Evolutionary conservation across 2,329 filamentous ascomycete species (phyloP).

Genomic region (Torrubiellomyces zombiae): DNA sequence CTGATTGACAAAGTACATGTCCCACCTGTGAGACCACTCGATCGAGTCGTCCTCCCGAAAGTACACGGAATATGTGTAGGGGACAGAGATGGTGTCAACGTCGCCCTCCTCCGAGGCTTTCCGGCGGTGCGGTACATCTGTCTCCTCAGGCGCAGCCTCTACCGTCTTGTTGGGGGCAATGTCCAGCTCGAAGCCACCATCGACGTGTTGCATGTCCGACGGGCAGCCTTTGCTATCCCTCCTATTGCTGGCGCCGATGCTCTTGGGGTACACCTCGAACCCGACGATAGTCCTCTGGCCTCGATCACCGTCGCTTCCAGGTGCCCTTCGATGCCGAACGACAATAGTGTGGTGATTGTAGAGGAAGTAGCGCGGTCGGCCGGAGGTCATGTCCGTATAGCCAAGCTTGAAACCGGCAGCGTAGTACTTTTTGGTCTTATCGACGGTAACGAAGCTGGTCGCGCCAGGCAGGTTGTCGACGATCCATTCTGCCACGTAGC

Average conservation of each 20-base stretch:
- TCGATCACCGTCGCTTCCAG: conserved; percentile 48
- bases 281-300: conserved; percentile 71
- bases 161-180: conserved; percentile 46
- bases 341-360: conserved; percentile 84
- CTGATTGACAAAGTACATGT: conserved; percentile 78
- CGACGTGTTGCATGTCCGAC: conserved; percentile 42
- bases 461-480: conserved; percentile 82
- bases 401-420: conserved; percentile 81
- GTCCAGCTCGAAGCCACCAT: conserved; percentile 51
- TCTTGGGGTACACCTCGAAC: conserved; percentile 84
- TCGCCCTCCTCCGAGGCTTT: conserved; percentile 24
- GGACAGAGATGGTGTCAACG: conserved; percentile 51
- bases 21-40: conserved; percentile 76
- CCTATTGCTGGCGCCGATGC: conserved; percentile 44
- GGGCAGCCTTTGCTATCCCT: conserved; percentile 53
- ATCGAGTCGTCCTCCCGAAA: conserved; percentile 68
- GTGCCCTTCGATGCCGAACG: conserved; percentile 57
- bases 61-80: conserved; percentile 81
- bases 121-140: conserved; percentile 42
- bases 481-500: conserved; percentile 86
- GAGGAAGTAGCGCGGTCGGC: conserved; percentile 52
- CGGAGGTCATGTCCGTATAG: conserved; percentile 49
- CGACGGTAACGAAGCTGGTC: conserved; percentile 74
- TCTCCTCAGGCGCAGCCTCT: conserved; percentile 27
- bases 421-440: conserved; percentile 76